Conservation (phyloP, 2,329 filamentous ascomycete species). For the Xylariaceae sp. region DNA sequence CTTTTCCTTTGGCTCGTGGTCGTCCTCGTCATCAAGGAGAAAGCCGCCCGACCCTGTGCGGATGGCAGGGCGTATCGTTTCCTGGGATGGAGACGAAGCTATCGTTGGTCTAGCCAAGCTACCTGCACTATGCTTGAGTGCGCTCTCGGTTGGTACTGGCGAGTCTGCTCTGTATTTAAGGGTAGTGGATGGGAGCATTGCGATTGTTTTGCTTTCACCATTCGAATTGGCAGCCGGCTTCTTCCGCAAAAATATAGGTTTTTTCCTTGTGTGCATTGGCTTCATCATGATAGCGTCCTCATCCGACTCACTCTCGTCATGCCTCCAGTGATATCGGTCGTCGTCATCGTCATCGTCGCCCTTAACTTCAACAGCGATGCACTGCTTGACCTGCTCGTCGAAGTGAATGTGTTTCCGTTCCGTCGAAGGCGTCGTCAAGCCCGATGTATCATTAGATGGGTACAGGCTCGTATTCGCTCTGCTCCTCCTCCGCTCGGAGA, state of each 20-base stretch:
- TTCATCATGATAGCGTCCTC: constrained; percentile 83
- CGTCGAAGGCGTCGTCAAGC: constrained; percentile 57
- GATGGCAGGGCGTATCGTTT: constrained; percentile 71
- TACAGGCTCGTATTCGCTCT: constrained; percentile 61
- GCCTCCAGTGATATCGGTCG: constrained; percentile 34
- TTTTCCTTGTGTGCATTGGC: constrained; percentile 53
- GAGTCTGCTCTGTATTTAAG: constrained; percentile 80
- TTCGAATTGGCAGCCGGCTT: constrained; percentile 41
- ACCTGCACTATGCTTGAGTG: constrained; percentile 56
- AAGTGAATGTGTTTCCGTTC: constrained; percentile 90
- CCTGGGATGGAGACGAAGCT: constrained; percentile 76
- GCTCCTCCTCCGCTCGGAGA: constrained; percentile 58
- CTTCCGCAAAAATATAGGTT: constrained; percentile 48
- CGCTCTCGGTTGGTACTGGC: constrained; percentile 59
- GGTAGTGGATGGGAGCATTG: constrained; percentile 81
- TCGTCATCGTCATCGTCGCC: constrained; percentile 72
- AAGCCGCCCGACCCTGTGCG: constrained; percentile 63
- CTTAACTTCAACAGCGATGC: constrained; percentile 87
- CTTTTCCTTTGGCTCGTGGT: constrained; percentile 33
- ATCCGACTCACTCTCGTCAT: constrained; percentile 64
- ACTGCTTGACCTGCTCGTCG: constrained; percentile 92
- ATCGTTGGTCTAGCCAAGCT: constrained; percentile 47
- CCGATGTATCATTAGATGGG: constrained; percentile 67
- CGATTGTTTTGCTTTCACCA: constrained; percentile 77
- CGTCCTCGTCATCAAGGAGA: constrained; percentile 55